Base-by-base conservation (phyloP, 495 filamentous ascomycete genomes). In the Neurospora tetraspora region DNA sequence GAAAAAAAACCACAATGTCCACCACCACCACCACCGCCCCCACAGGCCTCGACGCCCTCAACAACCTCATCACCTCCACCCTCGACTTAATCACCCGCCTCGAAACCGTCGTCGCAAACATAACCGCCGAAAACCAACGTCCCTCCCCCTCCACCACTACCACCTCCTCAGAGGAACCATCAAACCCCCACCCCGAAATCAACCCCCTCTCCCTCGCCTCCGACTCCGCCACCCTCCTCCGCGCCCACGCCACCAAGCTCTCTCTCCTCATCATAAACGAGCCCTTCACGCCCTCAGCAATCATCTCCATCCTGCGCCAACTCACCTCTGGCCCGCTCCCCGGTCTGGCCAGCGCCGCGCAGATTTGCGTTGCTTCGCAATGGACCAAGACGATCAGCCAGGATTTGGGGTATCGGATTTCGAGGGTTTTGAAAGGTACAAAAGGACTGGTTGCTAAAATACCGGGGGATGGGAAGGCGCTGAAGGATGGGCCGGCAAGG, bases 181-280 rank as follows among this genome's bases (percentile, higher is more conserved):
- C 76, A 12, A 20, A 68, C 27, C 43, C 53, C 11, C 59, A 68
- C 40, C 39, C 71, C 16, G 59, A 72, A 14, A 70, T 23, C 53
- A 37, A 20, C 34, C 27, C 76, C 73, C 84, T 79, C 31, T 76
- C 81, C 37, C 83, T 94, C 71, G 88, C 94, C 23, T 85, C 87
- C 74, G 88, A 90, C 75, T 86, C 90, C 1, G 86, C 91, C 2
- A 84, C 83, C 31, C 83, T 93, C 5, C 88, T 97, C 65, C 89
- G 86, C 77, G 91, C 94, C 0, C 93, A 97, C 76, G 88, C 90
- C 7, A 97, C 94, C 39, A 96, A 96, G 69, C 86, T 97, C 34
- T 93, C 92, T 0, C 89, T 97, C 18, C 87, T 97, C 2, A 87
- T 94, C 3, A 92, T 96, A 76, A 96, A 90, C 71, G 87, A 90